Evolutionary conservation across 352 stramenopile genomes (phyloP).

Genomic region (Phytophthora ramorum): DNA sequence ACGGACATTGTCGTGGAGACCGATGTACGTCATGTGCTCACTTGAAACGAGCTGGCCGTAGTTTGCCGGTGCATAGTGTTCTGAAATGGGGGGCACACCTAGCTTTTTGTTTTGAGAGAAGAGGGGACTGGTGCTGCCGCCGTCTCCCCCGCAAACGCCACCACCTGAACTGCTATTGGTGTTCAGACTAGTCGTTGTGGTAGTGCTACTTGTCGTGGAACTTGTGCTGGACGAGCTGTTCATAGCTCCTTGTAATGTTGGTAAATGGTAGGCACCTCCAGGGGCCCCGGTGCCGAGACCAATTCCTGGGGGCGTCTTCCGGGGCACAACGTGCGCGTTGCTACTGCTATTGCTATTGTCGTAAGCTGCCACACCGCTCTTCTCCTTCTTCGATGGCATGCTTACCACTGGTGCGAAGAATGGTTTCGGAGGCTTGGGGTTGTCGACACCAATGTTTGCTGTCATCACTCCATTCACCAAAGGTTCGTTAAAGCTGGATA

Average conservation of each 20-base stretch:
- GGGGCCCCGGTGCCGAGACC: conserved; percentile 1
- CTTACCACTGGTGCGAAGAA: conserved; percentile 38
- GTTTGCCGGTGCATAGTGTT: conserved; percentile 30
- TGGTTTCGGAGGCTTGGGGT: conserved; percentile 28
- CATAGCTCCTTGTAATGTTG: conserved; percentile 39
- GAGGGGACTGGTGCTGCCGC: conserved; percentile 22
- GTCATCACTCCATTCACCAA: neutral
- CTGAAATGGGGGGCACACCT: conserved; percentile 42
- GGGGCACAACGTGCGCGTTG: conserved; percentile 18
- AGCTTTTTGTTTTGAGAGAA: conserved; percentile 45
- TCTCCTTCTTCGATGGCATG: conserved; percentile 30
- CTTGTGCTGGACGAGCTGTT: conserved; percentile 41
- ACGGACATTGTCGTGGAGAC: conserved; percentile 40
- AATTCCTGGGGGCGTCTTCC: conserved; percentile 28
- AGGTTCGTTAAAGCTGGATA: conserved; percentile 27
- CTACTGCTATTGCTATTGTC: conserved; percentile 21
- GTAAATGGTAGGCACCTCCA: conserved; percentile 37
- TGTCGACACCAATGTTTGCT: conserved; percentile 8
- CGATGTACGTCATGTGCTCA: conserved; percentile 53
- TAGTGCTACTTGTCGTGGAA: conserved; percentile 36
- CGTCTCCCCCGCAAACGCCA: conserved; percentile 6
- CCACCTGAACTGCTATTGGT: conserved; percentile 15
- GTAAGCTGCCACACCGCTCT: conserved; percentile 7
- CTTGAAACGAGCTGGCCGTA: conserved; percentile 32
- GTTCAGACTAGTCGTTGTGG: conserved; percentile 17